Conservation (phyloP, 2,329 filamentous ascomycete genomes). For the Penicillium vulpinum region DNA sequence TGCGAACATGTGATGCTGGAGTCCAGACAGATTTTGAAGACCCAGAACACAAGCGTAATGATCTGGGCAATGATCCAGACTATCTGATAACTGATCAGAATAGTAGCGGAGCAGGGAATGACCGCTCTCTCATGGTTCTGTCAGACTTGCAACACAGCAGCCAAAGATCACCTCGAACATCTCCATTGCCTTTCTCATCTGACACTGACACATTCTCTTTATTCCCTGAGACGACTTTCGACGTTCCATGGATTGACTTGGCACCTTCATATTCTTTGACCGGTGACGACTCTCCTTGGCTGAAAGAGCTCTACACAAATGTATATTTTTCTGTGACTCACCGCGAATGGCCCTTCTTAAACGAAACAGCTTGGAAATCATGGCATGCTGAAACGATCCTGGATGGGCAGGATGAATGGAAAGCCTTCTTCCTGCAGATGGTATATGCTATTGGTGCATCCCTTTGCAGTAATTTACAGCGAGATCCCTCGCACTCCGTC, state of each 20-base stretch:
- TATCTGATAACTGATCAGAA: background rate
- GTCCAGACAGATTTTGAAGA: slow-evolving; percentile 24
- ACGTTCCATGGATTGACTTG: slow-evolving; percentile 19
- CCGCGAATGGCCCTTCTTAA: slow-evolving; percentile 30
- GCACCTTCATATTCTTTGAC: slow-evolving; percentile 8
- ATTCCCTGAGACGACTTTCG: slow-evolving; percentile 13
- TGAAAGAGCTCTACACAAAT: slow-evolving; percentile 28
- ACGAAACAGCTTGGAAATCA: slow-evolving; percentile 23
- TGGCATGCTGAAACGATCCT: slow-evolving; percentile 22
- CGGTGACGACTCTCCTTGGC: slow-evolving; percentile 18
- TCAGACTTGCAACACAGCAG: slow-evolving; percentile 2
- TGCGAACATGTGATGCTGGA: slow-evolving; percentile 20
- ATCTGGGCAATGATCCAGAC: background rate
- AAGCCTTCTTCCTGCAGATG: slow-evolving; percentile 28
- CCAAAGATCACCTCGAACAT: background rate
- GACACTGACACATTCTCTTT: slow-evolving; percentile 11
- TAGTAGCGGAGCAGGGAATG: background rate
- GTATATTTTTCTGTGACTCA: slow-evolving; percentile 29
- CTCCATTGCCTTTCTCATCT: slow-evolving; percentile 5
- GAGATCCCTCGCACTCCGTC: slow-evolving; percentile 19
- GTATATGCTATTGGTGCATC: slow-evolving; percentile 31
- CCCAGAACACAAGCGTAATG: background rate
- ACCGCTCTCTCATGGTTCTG: slow-evolving; percentile 1
- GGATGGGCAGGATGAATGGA: slow-evolving; percentile 23
- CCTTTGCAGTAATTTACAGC: slow-evolving; percentile 25